Evolutionary conservation across 345 rosid species (phyloP).

Genomic region (Firmiana major): DNA sequence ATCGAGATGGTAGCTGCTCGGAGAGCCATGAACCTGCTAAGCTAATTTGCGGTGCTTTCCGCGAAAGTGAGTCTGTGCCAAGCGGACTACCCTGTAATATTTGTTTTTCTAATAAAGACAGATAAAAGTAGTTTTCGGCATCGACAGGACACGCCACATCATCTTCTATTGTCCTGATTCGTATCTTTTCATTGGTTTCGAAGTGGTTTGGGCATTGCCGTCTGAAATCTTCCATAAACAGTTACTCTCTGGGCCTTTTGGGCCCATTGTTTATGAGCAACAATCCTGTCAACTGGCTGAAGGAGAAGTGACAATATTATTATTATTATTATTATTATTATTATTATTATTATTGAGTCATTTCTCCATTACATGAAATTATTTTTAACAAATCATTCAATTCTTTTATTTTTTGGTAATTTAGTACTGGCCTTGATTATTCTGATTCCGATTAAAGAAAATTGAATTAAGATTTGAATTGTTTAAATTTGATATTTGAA

Average conservation of each 20-base stretch:
- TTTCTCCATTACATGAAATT: too few species aligned
- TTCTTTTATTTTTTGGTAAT: too few species aligned
- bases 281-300: not conserved
- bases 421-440: too few species aligned
- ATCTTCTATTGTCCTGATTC: conserved; percentile 38
- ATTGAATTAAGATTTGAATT: too few species aligned
- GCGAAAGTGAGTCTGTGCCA: not conserved
- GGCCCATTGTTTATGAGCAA: not conserved
- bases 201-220: not conserved
- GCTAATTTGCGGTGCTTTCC: not conserved
- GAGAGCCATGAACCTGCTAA: conserved; percentile 51
- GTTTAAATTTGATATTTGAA: too few species aligned
- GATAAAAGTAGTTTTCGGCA: conserved; percentile 47
- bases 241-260: not conserved
- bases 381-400: too few species aligned
- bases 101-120: not conserved
- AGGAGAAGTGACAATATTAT: not conserved
- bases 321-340: too few species aligned
- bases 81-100: conserved; percentile 4
- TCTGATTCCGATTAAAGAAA: too few species aligned
- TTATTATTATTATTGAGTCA: too few species aligned
- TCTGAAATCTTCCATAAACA: not conserved
- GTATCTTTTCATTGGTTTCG: not conserved
- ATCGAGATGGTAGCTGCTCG: conserved; percentile 56
- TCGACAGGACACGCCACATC: conserved; percentile 42